phyloP scores from a whole-genome alignment of 2,329 filamentous ascomycete genomes.

The Fusarium temperatum region DNA sequence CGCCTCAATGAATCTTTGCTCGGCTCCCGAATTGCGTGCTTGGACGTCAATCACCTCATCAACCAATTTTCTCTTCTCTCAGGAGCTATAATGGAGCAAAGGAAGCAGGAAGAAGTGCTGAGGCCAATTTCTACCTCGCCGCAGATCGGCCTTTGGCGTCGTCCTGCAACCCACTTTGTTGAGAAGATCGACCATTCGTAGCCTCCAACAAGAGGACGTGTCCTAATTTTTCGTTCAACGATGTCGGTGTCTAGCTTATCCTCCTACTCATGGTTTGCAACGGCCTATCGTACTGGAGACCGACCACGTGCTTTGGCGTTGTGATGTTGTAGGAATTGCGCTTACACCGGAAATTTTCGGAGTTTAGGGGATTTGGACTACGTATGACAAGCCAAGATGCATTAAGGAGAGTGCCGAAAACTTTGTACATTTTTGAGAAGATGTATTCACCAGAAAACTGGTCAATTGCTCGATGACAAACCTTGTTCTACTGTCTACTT shows the following conservation, averaged over 20 bases:
- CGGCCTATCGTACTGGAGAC: neutral
- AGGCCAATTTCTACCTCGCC: constrained; percentile 26
- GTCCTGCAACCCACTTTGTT: constrained; percentile 14
- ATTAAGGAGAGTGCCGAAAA: neutral
- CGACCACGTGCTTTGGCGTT: constrained; percentile 26
- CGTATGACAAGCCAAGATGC: neutral
- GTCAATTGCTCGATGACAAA: too few species aligned
- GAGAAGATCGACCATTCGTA: constrained; percentile 15
- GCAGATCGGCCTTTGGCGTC: constrained; percentile 31
- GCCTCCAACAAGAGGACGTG: constrained; percentile 10
- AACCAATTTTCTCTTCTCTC: constrained; percentile 16
- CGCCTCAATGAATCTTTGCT: constrained; percentile 22
- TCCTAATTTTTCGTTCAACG: neutral
- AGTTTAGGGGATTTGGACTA: neutral
- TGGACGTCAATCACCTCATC: constrained; percentile 35
- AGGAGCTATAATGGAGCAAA: constrained; percentile 25
- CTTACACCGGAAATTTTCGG: constrained; percentile 24
- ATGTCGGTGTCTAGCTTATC: neutral
- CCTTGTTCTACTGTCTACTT: neutral
- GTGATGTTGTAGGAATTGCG: neutral
- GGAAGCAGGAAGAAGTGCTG: constrained; percentile 12
- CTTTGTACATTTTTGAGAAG: neutral
- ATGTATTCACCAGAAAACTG: neutral
- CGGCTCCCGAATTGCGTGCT: constrained; percentile 45
- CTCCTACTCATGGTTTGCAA: constrained; percentile 7